Evolutionary conservation across 805 yeast species (phyloP).

Genomic region (Cyberlindnera mrakii): DNA sequence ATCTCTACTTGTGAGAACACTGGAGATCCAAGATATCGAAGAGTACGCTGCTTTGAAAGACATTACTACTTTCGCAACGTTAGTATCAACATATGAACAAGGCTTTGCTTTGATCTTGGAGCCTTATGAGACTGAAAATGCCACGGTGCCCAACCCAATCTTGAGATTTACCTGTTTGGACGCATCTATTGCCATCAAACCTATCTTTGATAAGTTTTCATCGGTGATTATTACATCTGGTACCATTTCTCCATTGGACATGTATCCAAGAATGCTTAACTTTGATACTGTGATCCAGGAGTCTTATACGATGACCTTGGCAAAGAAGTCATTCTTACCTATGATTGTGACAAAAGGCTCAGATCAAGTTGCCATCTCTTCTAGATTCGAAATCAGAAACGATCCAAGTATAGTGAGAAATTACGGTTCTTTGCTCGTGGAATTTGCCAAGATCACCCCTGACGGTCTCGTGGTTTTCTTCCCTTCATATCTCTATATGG

Average conservation of each 20-base stretch:
- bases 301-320: slow-evolving; percentile 92
- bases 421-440: slow-evolving; percentile 88
- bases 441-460: slow-evolving; percentile 91
- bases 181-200: slow-evolving; percentile 96
- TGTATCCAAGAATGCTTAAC: slow-evolving; percentile 96
- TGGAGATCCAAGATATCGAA: slow-evolving; percentile 83
- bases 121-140: slow-evolving; percentile 90
- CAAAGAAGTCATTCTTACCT: slow-evolving; percentile 88
- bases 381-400: slow-evolving; percentile 93
- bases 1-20: slow-evolving; percentile 79
- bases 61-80: slow-evolving; percentile 93
- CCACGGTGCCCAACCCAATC: slow-evolving; percentile 95
- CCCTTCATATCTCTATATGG: slow-evolving; percentile 97
- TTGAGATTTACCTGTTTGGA: slow-evolving; percentile 90
- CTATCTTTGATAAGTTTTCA: slow-evolving; percentile 88
- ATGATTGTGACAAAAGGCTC: slow-evolving; percentile 96
- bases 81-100: slow-evolving; percentile 88
- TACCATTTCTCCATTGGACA: slow-evolving; percentile 95
- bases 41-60: slow-evolving; percentile 92
- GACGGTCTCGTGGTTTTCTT: slow-evolving; percentile 98
- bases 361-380: slow-evolving; percentile 94
- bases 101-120: slow-evolving; percentile 91
- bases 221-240: slow-evolving; percentile 96
- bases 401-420: slow-evolving; percentile 97
- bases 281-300: slow-evolving; percentile 92